These are phyloP conservation scores for Aspergillus neotritici DNA, from an alignment of 2,329 filamentous ascomycete species.

Conservation along the genomic window DNA sequence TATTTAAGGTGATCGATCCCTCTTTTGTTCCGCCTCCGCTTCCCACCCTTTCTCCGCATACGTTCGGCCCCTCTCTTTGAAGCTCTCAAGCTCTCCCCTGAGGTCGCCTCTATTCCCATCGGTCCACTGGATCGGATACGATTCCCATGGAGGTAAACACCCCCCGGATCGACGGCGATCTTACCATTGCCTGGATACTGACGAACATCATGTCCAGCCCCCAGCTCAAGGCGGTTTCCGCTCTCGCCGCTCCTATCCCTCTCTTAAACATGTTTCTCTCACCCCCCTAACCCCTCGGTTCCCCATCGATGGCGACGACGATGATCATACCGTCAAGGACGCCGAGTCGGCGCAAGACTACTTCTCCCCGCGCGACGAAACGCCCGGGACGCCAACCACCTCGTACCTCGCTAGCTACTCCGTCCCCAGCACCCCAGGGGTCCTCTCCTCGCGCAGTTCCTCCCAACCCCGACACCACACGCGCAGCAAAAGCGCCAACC, in stretches of 20 bases:
- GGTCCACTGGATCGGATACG: too few species aligned
- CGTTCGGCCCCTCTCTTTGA: too few species aligned
- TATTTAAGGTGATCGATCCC: too few species aligned
- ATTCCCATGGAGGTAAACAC: too few species aligned
- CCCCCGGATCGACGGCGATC: not conserved
- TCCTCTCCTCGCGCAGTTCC: constrained; percentile 38
- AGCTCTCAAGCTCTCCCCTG: too few species aligned
- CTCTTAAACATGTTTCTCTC: constrained; percentile 56
- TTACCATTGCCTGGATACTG: constrained; percentile 12
- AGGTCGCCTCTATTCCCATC: too few species aligned
- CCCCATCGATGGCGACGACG: constrained; percentile 45
- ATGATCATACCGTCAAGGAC: constrained; percentile 13
- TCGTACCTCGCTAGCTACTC: constrained; percentile 40
- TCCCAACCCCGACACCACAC: constrained; percentile 31
- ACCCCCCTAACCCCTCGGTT: constrained; percentile 54
- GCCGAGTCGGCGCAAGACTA: constrained; percentile 21
- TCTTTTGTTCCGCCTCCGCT: too few species aligned
- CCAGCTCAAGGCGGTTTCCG: constrained; percentile 27
- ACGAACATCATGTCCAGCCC: constrained; percentile 12
- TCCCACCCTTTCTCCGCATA: not conserved
- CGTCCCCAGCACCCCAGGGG: constrained; percentile 39
- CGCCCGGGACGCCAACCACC: constrained; percentile 27
- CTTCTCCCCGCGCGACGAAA: constrained; percentile 21
- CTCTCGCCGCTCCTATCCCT: constrained; percentile 53
- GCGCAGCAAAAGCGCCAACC: constrained; percentile 33